Base-by-base conservation (phyloP, 768 basidiomycete genomes). In the Lentinula sp. region DNA sequence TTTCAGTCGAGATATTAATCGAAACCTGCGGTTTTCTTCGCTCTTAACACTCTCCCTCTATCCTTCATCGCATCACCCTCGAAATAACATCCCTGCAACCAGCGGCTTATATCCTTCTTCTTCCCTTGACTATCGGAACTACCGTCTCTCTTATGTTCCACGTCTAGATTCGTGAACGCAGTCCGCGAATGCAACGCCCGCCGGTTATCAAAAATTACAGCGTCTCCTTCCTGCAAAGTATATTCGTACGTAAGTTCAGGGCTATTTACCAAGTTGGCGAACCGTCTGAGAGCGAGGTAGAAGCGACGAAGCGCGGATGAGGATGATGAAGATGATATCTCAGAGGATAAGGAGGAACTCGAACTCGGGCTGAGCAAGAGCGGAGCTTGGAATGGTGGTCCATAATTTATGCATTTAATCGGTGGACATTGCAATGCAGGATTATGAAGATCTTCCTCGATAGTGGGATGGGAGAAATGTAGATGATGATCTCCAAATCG, bases 331-430 rank as follows among this genome's bases (percentile, higher is more conserved):
- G 51, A 13, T 1, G 32, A 52, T 52, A 23, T 6, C 37, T 39
- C 13, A 4, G 35, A 13, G 37, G 23, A 21, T 15, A 55, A 55
- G 37, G 53, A 6, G 35, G 21, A 40, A 13, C 18, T 35, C 32
- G 40, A 43, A 23, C 9, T 48, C n/a, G 46, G 11, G 21, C 76
- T 8, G 94, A 77, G 57, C 23, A 59, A 21, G 9, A 59, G 45
- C 0, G 92, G 88, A 0, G 89, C 94, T 74, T 96, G 94, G 81
- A 98, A 98, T 0, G 95, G 95, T 0, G 96, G 96, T 1, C 91
- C 89, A 72, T 96, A 98, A 74, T 95, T 98, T 68, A 98, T 82
- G 62, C 88, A 80, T 48, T 75, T 73, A 65, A 96, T 80, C 8
- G 67, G 60, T 8, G 67, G 68, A 28, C 65, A 68, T 40, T 56